Evolutionary conservation across 2,329 filamentous ascomycete genomes (phyloP).

Genomic region (Scopulariopsis brevicaulis): DNA sequence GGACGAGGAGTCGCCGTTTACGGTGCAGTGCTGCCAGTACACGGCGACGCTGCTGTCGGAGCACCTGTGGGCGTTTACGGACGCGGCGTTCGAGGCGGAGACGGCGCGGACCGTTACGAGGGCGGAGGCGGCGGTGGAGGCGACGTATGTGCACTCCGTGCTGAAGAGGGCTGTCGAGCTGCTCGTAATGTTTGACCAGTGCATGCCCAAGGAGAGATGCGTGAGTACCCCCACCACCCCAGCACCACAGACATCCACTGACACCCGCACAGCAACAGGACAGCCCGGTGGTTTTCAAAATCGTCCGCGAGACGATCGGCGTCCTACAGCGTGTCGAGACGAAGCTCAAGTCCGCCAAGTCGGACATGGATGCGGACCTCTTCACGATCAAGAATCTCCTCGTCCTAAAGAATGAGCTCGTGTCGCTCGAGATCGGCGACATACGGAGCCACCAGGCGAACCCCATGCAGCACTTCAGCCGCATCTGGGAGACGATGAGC

Average conservation of each 20-base stretch:
- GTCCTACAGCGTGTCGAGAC: constrained; percentile 70
- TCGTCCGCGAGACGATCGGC: constrained; percentile 81
- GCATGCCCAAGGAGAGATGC: constrained; percentile 52
- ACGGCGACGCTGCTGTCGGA: constrained; percentile 43
- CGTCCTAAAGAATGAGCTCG: constrained; percentile 88
- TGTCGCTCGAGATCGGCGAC: constrained; percentile 85
- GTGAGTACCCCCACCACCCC: constrained; percentile 25
- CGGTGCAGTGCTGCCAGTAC: constrained; percentile 41
- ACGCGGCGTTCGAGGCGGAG: constrained; percentile 41
- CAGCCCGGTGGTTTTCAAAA: constrained; percentile 48
- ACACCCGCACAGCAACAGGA: constrained; percentile 30
- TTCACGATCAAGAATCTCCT: constrained; percentile 94
- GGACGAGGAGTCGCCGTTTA: constrained; percentile 42
- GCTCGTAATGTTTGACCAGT: constrained; percentile 49
- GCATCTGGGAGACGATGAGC: constrained; percentile 53
- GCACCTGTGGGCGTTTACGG: constrained; percentile 45
- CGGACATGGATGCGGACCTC: constrained; percentile 63
- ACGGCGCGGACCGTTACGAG: constrained; percentile 42
- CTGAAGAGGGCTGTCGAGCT: constrained; percentile 45
- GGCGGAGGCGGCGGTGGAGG: constrained; percentile 30
- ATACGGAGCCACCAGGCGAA: constrained; percentile 35
- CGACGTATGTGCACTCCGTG: constrained; percentile 38
- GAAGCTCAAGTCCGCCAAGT: constrained; percentile 51
- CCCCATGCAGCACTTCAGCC: constrained; percentile 49
- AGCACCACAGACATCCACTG: constrained; percentile 3